Percentiles rank a stretch among this genome's conserved stretches.
phyloP scores from a whole-genome alignment of 768 basidiomycete species.

The Russula virescens region DNA sequence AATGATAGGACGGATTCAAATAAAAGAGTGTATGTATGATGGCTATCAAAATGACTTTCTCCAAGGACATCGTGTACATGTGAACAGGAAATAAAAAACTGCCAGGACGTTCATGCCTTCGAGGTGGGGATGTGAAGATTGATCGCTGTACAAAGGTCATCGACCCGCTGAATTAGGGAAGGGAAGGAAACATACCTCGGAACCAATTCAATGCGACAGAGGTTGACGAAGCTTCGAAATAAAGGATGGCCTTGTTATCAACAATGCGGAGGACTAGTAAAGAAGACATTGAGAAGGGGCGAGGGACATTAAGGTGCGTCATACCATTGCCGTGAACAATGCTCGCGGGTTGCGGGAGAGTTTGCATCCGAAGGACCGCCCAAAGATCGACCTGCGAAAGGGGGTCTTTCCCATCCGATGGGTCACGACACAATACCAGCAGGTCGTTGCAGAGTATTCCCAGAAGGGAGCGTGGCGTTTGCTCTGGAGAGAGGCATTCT shows the following conservation, averaged over 20 bases:
- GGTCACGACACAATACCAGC: slow-evolving; percentile 85
- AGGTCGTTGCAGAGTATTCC: slow-evolving; percentile 92
- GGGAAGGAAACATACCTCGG: slow-evolving; percentile 50
- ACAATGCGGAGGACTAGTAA: slow-evolving; percentile 72
- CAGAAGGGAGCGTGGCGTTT: slow-evolving; percentile 70
- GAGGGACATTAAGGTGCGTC: slow-evolving; percentile 19
- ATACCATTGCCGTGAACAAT: slow-evolving; percentile 83
- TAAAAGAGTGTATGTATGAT: slow-evolving; percentile 16
- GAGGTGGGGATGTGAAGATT: slow-evolving; percentile 84
- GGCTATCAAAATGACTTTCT: slow-evolving; percentile 14
- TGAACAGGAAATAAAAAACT: slow-evolving; percentile 24
- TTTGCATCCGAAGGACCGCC: slow-evolving; percentile 95
- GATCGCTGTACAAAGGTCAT: slow-evolving; percentile 49
- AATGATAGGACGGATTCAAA: slow-evolving; percentile 18
- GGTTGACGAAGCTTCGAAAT: slow-evolving; percentile 79
- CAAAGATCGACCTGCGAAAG: slow-evolving; percentile 81
- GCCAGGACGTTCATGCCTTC: slow-evolving; percentile 47
- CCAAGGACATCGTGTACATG: slow-evolving; percentile 17
- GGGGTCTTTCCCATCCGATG: slow-evolving; percentile 73
- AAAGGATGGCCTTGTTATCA: slow-evolving; percentile 87
- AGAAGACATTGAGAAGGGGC: slow-evolving; percentile 6
- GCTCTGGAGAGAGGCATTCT: slow-evolving; percentile 82
- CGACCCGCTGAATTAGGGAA: slow-evolving; percentile 3
- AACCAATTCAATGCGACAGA: slow-evolving; percentile 88
- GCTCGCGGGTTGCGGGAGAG: slow-evolving; percentile 81